Conservation (phyloP, 2,329 filamentous ascomycete species). For the Orbilia ellipsospora region DNA sequence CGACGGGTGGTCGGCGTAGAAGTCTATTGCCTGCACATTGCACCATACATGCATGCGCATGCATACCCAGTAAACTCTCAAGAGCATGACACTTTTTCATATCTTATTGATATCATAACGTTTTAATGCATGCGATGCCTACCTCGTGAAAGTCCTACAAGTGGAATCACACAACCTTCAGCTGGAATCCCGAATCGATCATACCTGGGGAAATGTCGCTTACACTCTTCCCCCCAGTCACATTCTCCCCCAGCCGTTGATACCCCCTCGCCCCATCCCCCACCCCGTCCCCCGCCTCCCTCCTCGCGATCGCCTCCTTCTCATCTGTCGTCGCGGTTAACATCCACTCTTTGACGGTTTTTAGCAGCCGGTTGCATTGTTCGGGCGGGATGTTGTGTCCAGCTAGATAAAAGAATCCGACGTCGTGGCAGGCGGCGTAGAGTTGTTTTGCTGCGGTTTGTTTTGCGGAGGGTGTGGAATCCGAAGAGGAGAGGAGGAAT, state of each 20-base stretch:
- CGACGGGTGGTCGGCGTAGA: constrained; percentile 58
- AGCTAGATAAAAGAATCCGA: constrained; percentile 59
- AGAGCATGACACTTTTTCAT: not conserved
- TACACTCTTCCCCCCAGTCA: constrained; percentile 58
- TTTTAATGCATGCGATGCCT: not conserved
- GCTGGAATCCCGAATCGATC: not conserved
- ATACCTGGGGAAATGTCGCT: constrained; percentile 2
- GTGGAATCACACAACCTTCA: not conserved
- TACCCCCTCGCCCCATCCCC: constrained; percentile 59
- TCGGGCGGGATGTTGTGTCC: constrained; percentile 45
- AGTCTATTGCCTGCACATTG: constrained; percentile 58
- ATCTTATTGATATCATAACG: not conserved
- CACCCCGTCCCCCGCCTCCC: constrained; percentile 47
- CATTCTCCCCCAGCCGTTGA: constrained; percentile 59
- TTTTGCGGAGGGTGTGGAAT: constrained; percentile 27
- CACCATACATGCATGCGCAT: not conserved
- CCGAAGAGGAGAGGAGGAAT: constrained; percentile 27
- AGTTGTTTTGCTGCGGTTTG: constrained; percentile 62
- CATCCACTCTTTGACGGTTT: constrained; percentile 56
- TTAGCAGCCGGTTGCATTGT: constrained; percentile 27
- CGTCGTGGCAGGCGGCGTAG: constrained; percentile 59
- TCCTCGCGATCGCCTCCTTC: constrained; percentile 55
- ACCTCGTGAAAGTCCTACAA: constrained; percentile 61
- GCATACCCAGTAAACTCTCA: not conserved
- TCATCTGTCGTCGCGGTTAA: constrained; percentile 54